Conservation (phyloP, 768 basidiomycete species). For the Amanita subjunquillea region DNA sequence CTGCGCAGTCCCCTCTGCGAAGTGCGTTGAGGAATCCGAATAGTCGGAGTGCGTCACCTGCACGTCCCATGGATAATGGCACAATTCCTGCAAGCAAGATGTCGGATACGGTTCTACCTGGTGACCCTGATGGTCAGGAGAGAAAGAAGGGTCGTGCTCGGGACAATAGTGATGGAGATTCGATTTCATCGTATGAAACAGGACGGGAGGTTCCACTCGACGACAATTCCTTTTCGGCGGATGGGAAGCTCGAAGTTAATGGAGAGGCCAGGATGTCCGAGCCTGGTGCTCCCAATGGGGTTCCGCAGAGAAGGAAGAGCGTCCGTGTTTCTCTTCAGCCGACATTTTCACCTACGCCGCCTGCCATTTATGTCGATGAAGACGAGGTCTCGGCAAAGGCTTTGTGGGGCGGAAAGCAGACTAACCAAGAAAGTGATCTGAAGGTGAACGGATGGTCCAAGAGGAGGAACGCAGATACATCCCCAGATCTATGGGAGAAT, state of each 20-base stretch:
- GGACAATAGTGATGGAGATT: constrained; percentile 28
- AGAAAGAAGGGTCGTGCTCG: constrained; percentile 10
- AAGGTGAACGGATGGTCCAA: constrained; percentile 3
- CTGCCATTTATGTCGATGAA: constrained; percentile 46
- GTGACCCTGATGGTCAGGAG: neutral
- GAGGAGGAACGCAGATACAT: neutral
- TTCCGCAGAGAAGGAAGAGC: constrained; percentile 45
- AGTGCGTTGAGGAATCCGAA: constrained; percentile 47
- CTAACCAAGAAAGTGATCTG: neutral
- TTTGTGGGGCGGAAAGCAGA: constrained; percentile 9
- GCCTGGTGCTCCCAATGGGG: constrained; percentile 6
- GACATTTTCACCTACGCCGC: constrained; percentile 65
- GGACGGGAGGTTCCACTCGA: constrained; percentile 43
- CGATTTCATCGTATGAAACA: constrained; percentile 59
- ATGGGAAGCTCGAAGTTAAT: neutral
- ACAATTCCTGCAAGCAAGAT: neutral
- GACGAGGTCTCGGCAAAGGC: constrained; percentile 11
- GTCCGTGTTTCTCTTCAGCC: constrained; percentile 72
- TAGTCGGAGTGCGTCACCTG: constrained; percentile 41
- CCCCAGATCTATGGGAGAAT: constrained; percentile 52
- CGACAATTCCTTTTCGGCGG: constrained; percentile 9
- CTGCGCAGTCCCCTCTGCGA: constrained; percentile 40
- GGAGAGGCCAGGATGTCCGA: neutral
- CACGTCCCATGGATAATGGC: neutral
- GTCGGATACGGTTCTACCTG: neutral